A percentile compares a stretch with the other conserved stretches of the same genome.
phyloP scores from a whole-genome alignment of 768 basidiomycete species.

The Dendrothele bispora region DNA sequence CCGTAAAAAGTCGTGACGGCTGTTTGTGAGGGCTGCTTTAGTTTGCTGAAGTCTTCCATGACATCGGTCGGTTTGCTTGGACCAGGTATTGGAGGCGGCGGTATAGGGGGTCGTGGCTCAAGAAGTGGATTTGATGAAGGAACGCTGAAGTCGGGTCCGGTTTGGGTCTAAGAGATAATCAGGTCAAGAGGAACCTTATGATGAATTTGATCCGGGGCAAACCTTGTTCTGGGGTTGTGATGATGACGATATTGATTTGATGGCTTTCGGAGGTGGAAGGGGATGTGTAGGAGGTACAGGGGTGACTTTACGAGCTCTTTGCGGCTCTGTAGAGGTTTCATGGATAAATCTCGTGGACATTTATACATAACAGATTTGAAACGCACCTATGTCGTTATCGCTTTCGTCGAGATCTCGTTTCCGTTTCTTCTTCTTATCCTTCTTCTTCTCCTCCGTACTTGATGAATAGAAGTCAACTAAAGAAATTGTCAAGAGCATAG shows the following conservation, averaged over 20 bases:
- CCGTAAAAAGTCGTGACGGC: constrained; percentile 79
- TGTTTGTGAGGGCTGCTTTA: constrained; percentile 73
- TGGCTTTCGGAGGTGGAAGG: constrained; percentile 50
- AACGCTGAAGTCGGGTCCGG: constrained; percentile 62
- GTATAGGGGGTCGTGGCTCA: constrained; percentile 61
- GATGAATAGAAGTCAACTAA: constrained; percentile 13
- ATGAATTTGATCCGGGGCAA: constrained; percentile 12
- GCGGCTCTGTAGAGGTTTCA: constrained; percentile 39
- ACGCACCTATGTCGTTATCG: constrained; percentile 61
- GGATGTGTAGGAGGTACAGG: constrained; percentile 38
- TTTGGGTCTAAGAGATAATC: no score
- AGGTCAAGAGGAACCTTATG: not conserved
- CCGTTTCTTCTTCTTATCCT: constrained; percentile 86
- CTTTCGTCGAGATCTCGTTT: constrained; percentile 76
- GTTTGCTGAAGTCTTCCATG: constrained; percentile 84
- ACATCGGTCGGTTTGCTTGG: constrained; percentile 85
- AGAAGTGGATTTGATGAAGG: constrained; percentile 52
- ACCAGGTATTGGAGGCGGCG: constrained; percentile 67
- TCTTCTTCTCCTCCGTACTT: constrained; percentile 56
- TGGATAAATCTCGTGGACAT: constrained; percentile 9
- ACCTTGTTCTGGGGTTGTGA: constrained; percentile 61
- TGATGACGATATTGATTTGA: constrained; percentile 48
- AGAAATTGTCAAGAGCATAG: not conserved
- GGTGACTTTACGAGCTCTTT: constrained; percentile 57
- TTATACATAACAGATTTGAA: constrained; percentile 3